Conservation (phyloP, 1,139 yeast species). For the Lodderomyces beijingensis region DNA sequence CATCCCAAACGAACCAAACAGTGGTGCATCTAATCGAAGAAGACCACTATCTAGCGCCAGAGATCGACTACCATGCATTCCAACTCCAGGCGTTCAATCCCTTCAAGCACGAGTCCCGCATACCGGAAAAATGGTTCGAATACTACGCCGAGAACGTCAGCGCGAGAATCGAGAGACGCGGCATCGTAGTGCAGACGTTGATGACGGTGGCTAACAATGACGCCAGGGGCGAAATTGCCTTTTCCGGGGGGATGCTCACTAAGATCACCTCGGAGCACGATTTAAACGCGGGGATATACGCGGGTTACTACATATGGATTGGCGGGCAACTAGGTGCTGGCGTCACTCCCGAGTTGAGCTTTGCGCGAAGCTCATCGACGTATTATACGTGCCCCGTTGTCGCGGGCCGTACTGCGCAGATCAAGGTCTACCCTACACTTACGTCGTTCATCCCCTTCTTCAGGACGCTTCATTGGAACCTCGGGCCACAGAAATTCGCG, state of each 20-base stretch:
- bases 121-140: conserved; percentile 12
- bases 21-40: neutral
- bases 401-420: conserved; percentile 9
- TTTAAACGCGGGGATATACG: conserved; percentile 5
- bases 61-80: neutral
- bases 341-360: conserved; percentile 11
- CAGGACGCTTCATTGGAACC: conserved; percentile 10
- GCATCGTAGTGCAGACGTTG: conserved; percentile 9
- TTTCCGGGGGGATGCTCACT: conserved; percentile 6
- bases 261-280: conserved; percentile 8
- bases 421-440: conserved; percentile 10
- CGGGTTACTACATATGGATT: conserved; percentile 7
- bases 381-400: conserved; percentile 11
- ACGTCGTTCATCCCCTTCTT: conserved; percentile 7
- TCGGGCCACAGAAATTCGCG: conserved; percentile 7
- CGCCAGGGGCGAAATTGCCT: conserved; percentile 10
- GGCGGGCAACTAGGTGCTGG: conserved; percentile 8
- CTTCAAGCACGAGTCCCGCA: no score
- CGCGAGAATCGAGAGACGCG: conserved; percentile 5
- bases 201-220: conserved; percentile 7
- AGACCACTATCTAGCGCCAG: neutral
- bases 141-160: conserved; percentile 5
- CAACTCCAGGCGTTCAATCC: neutral
- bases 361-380: conserved; percentile 5
- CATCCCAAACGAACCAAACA: no score